Percentiles rank a stretch among this genome's conserved stretches.
phyloP scores from a whole-genome alignment of 768 basidiomycete genomes.

The Boletus reticulatus region DNA sequence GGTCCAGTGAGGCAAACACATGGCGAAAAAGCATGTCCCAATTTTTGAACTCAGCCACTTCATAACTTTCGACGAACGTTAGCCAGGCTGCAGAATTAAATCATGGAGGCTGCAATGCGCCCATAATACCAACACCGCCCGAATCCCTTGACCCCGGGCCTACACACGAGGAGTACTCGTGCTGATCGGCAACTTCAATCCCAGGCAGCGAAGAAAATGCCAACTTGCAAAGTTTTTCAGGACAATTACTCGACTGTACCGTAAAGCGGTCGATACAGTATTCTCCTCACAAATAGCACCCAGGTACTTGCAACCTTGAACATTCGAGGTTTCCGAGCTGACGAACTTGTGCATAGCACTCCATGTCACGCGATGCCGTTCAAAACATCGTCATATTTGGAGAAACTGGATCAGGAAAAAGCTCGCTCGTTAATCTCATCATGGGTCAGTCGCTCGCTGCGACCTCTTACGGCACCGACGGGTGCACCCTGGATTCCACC shows the following conservation, averaged over 20 bases:
- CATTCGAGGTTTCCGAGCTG: not conserved
- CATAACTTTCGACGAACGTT: too few species aligned
- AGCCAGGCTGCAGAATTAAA: too few species aligned
- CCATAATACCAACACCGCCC: not conserved
- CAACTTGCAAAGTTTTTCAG: not conserved
- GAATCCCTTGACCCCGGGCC: slow-evolving; percentile 6
- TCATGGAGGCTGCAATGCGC: not conserved
- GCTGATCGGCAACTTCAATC: slow-evolving; percentile 1
- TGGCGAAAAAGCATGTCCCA: not conserved
- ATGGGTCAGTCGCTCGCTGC: slow-evolving; percentile 27
- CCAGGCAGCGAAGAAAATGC: not conserved
- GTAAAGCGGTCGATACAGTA: not conserved
- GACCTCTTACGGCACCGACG: slow-evolving; percentile 32
- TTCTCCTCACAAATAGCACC: not conserved
- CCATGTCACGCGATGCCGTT: slow-evolving; percentile 12
- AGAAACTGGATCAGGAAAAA: slow-evolving; percentile 38
- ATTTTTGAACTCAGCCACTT: not conserved
- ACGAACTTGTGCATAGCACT: slow-evolving; percentile 5
- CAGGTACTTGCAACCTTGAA: slow-evolving; percentile 8
- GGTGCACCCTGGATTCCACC: slow-evolving; percentile 36
- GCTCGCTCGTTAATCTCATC: slow-evolving; percentile 44
- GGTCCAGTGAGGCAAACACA: slow-evolving; percentile 1
- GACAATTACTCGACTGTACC: not conserved
- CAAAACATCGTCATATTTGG: slow-evolving; percentile 33
- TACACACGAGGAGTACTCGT: slow-evolving; percentile 20